A percentile compares a stretch with the other conserved stretches of the same genome.
Evolutionary conservation across 495 filamentous ascomycete species (phyloP).

Genomic region (Tetracladium setigerum): DNA sequence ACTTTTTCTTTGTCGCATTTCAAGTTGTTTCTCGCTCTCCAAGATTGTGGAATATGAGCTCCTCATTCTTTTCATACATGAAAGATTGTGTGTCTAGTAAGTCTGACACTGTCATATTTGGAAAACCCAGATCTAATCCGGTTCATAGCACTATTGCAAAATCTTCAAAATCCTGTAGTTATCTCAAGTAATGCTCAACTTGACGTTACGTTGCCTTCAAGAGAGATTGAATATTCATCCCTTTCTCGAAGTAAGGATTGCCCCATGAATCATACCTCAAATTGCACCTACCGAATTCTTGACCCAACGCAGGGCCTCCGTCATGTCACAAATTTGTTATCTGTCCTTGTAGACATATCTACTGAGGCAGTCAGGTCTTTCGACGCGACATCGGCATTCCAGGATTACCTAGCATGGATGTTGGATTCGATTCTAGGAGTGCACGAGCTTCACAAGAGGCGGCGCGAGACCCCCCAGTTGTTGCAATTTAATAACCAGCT

Average conservation of each 20-base stretch:
- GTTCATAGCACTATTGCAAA: constrained; percentile 7
- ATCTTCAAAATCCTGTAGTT: constrained; percentile 11
- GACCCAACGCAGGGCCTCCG: constrained; percentile 3
- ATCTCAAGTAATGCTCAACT: constrained; percentile 1
- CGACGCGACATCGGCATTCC: constrained; percentile 18
- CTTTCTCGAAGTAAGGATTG: neutral
- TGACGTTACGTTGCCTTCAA: constrained; percentile 3
- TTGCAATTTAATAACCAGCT: neutral
- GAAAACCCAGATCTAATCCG: neutral
- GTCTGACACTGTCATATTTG: neutral
- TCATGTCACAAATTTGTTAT: constrained; percentile 26
- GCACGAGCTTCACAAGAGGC: constrained; percentile 14
- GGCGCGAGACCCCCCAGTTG: constrained; percentile 5
- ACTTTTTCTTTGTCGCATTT: constrained; percentile 39
- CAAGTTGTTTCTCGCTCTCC: constrained; percentile 27
- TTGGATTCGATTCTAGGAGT: constrained; percentile 15
- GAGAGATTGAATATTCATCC: neutral
- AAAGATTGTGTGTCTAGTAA: constrained; percentile 20
- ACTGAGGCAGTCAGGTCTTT: constrained; percentile 7
- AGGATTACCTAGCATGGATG: constrained; percentile 23
- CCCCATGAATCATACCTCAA: neutral
- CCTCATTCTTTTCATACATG: constrained; percentile 35
- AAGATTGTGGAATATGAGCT: constrained; percentile 38
- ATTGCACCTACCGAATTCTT: constrained; percentile 12
- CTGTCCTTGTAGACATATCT: constrained; percentile 26